Conservation (phyloP, 2,329 filamentous ascomycete genomes). For the Orbilia javanica region DNA sequence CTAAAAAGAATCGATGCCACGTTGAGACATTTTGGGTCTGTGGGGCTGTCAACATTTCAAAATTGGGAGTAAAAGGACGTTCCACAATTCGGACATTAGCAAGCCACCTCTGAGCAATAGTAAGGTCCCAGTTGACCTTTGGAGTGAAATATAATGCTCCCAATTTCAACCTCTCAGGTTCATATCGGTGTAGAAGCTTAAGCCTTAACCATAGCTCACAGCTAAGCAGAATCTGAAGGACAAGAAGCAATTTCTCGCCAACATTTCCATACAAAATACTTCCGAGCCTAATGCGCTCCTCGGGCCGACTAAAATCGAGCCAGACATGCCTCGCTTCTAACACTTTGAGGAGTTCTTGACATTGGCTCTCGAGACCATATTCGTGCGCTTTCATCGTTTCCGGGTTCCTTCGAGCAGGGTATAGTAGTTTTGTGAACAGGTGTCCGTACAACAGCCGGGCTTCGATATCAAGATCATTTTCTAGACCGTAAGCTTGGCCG, state of each 20-base stretch:
- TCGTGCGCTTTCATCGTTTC: conserved; percentile 73
- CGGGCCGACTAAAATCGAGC: conserved; percentile 80
- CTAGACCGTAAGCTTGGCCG: conserved; percentile 20
- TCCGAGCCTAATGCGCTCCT: conserved; percentile 80
- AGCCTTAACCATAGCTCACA: conserved; percentile 76
- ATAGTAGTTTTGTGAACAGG: conserved; percentile 66
- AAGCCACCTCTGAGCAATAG: conserved; percentile 76
- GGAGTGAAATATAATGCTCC: conserved; percentile 71
- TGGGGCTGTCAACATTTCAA: conserved; percentile 59
- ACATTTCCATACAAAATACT: conserved; percentile 76
- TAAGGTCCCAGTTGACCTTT: conserved; percentile 76
- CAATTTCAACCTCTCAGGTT: conserved; percentile 71
- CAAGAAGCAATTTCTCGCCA: conserved; percentile 76
- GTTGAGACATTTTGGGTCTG: conserved; percentile 60
- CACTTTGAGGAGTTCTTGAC: conserved; percentile 76
- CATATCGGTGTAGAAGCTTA: conserved; percentile 68
- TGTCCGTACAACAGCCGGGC: conserved; percentile 64
- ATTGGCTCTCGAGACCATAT: conserved; percentile 77
- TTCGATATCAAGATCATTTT: conserved; percentile 32
- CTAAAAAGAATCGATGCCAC: conserved; percentile 48
- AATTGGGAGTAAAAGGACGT: conserved; percentile 60
- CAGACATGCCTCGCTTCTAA: conserved; percentile 76
- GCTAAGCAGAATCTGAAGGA: conserved; percentile 75
- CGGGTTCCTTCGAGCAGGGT: conserved; percentile 66
- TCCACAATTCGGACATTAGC: conserved; percentile 75